Evolutionary conservation across 73 alveolate species (phyloP), one percentile per base, ranked within the genome.

Genomic region (Paramecium bursaria): DNA sequence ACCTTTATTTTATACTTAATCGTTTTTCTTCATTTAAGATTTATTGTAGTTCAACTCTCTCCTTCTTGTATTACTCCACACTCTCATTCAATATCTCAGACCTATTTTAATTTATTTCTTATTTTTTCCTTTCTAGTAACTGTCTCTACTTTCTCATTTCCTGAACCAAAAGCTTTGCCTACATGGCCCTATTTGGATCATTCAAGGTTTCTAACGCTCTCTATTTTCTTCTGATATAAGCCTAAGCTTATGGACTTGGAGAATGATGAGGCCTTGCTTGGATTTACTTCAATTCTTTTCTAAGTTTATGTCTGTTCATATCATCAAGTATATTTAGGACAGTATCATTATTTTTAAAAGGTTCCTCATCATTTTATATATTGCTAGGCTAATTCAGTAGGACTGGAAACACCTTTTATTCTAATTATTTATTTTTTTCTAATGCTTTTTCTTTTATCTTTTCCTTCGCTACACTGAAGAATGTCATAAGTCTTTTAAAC

Each of bases 81-180:
- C 76, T 57, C 14, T 57, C 76, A 14, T 57, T 50, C 35, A 57
- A 57, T 57, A 30, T 30, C 27, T 57, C 52, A 57, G 76, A 57
- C 17, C 33, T 42, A 14, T 57, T 57, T 23, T 27, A 17, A 1
- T n/a, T 13, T 29, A 30, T 10, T n/a, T 57, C 33, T 19, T 3
- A 23, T 29, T 57, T 57, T 57, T 50, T 57, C 0, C 33, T 30
- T 29, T 57, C 76, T 25, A 57, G n/a, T 23, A 23, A 30, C 33
- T 30, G 27, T 57, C 76, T 57, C 33, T 57, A 57, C 4, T 42
- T 57, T 4, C 33, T 57, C 30, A 57, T n/a, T 29, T 57, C 76
- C 13, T 15, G 27, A 13, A 57, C 76, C 33, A 57, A 57, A 15
- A 23, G 15, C 33, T 57, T 57, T 3, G 76, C 76, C 33, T 57